These are phyloP conservation scores for Ceratocystis cacaofunesta DNA, from an alignment of 2,329 filamentous ascomycete species.

Conservation along the genomic window DNA sequence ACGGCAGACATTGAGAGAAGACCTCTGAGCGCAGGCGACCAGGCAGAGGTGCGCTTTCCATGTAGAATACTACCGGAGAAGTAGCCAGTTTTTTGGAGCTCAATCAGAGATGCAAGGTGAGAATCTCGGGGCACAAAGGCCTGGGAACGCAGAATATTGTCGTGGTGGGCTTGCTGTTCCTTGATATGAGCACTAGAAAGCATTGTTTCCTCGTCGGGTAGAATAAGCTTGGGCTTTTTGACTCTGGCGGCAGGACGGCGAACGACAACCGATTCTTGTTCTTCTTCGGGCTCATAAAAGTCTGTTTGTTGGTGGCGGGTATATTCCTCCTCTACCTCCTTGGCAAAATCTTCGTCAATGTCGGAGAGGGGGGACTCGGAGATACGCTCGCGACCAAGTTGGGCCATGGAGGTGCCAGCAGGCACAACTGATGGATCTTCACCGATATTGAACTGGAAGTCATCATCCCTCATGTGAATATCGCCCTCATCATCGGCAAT, in stretches of 20 bases:
- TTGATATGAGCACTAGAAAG: conserved; percentile 66
- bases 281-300: conserved; percentile 46
- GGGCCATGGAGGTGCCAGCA: conserved; percentile 26
- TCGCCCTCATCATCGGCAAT: conserved; percentile 52
- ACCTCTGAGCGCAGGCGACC: conserved; percentile 87
- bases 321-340: conserved; percentile 45
- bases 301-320: conserved; percentile 37
- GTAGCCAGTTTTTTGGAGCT: conserved; percentile 78
- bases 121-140: conserved; percentile 79
- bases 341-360: conserved; percentile 47
- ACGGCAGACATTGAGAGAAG: conserved; percentile 78
- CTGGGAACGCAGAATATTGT: conserved; percentile 69
- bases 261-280: conserved; percentile 42
- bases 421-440: conserved; percentile 45
- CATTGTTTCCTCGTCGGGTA: conserved; percentile 67
- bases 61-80: conserved; percentile 81
- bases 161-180: conserved; percentile 70
- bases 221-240: conserved; percentile 63
- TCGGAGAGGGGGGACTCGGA: conserved; percentile 58
- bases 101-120: conserved; percentile 71
- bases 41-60: conserved; percentile 60
- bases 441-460: conserved; percentile 46
- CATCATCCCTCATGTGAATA: conserved; percentile 44
- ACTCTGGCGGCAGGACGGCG: conserved; percentile 58
- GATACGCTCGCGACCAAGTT: conserved; percentile 43